phyloP scores from a whole-genome alignment of 1,284 basidiomycete genomes.

The Coniferiporia sulphurascens region DNA sequence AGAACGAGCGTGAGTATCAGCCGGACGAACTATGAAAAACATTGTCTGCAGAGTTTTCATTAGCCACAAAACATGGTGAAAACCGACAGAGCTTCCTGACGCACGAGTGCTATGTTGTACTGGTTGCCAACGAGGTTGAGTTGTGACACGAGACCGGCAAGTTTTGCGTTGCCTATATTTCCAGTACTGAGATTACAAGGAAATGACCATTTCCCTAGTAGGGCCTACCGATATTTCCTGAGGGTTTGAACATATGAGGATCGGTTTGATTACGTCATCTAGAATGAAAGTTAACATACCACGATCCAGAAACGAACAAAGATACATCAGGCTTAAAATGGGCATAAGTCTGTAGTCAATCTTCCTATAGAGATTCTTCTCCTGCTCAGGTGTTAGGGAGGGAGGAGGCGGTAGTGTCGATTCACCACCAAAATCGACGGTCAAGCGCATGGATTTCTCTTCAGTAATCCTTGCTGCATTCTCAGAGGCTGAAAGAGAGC shows the following conservation, averaged over 20 bases:
- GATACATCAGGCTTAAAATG: constrained; percentile 59
- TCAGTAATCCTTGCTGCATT: not conserved
- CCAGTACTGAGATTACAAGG: not conserved
- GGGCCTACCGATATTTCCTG: constrained; percentile 53
- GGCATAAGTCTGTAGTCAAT: constrained; percentile 61
- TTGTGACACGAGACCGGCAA: constrained; percentile 53
- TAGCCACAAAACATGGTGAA: not conserved
- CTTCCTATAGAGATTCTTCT: constrained; percentile 57
- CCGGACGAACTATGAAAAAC: constrained; percentile 58
- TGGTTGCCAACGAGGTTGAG: constrained; percentile 51
- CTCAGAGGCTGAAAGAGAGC: constrained; percentile 1
- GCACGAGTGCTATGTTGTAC: constrained; percentile 63
- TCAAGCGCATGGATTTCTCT: constrained; percentile 6
- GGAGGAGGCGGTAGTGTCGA: constrained; percentile 42
- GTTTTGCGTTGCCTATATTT: constrained; percentile 53
- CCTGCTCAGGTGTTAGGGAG: constrained; percentile 43
- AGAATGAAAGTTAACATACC: constrained; percentile 30
- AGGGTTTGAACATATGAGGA: too few relatives aligned
- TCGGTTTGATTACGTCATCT: too few relatives aligned
- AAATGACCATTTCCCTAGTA: not conserved
- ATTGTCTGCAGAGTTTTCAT: constrained; percentile 45
- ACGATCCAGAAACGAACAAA: constrained; percentile 62
- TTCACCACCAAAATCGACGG: constrained; percentile 36
- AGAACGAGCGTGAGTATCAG: not conserved
- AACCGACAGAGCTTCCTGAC: constrained; percentile 11